Evolutionary conservation across 2,329 filamentous ascomycete species (phyloP).

Genomic region (Colletotrichum gloeosporioides): DNA sequence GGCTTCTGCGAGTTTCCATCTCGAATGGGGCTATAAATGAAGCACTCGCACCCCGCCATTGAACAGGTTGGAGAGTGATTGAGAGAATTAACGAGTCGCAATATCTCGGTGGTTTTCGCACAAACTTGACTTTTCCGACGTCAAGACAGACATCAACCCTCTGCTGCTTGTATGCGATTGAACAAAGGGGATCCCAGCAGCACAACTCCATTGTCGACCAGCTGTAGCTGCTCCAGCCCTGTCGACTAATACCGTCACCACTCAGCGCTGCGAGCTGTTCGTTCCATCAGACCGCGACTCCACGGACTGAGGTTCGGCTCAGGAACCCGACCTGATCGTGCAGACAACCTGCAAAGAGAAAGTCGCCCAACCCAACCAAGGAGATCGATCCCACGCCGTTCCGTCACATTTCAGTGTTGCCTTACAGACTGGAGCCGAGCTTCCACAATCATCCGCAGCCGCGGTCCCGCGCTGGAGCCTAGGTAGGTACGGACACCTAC

Average conservation of each 20-base stretch:
- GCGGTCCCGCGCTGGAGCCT: not conserved
- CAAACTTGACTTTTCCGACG: not conserved
- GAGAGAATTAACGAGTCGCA: not conserved
- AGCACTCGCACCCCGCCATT: not conserved
- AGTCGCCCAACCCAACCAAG: constrained; percentile 6
- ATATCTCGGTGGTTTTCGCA: not conserved
- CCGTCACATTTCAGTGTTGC: not conserved
- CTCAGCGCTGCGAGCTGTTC: not conserved
- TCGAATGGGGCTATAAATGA: not conserved
- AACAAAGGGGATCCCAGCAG: not conserved
- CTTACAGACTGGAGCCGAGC: not conserved
- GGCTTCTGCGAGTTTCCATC: constrained; percentile 13
- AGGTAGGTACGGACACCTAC: not conserved
- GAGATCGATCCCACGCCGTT: not conserved
- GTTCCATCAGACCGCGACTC: not conserved
- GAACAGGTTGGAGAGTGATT: not conserved
- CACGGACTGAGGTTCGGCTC: not conserved
- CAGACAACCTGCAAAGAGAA: not conserved
- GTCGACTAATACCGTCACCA: not conserved
- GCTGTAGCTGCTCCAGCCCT: not conserved
- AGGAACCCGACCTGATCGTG: not conserved
- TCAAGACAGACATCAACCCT: not conserved
- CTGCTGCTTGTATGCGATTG: not conserved
- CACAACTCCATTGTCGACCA: not conserved
- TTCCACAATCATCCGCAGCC: not conserved